phyloP scores from a whole-genome alignment of 2,329 filamentous ascomycete species.

The Dactylella cylindrospora region DNA sequence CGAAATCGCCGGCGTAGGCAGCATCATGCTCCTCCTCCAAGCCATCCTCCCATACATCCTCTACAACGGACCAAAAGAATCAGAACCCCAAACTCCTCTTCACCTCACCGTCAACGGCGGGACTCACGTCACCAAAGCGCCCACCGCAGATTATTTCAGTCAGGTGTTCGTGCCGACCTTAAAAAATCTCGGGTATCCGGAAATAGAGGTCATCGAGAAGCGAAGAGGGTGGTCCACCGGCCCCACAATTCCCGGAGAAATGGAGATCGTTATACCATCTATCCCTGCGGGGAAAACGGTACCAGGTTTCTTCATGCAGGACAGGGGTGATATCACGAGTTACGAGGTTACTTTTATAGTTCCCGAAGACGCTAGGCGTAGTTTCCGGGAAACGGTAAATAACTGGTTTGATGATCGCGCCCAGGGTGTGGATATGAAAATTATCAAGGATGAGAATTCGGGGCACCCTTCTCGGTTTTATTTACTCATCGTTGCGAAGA shows the following conservation, averaged over 20 bases:
- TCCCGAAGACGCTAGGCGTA: constrained; percentile 51
- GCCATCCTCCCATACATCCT: constrained; percentile 63
- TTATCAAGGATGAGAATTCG: constrained; percentile 59
- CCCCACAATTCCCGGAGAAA: constrained; percentile 52
- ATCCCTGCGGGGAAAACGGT: constrained; percentile 53
- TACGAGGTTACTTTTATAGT: constrained; percentile 60
- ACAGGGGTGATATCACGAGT: constrained; percentile 52
- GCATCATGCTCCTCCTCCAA: constrained; percentile 62
- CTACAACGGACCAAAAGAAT: constrained; percentile 48
- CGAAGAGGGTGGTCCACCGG: constrained; percentile 60
- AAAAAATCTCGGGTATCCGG: constrained; percentile 49
- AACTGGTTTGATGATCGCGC: constrained; percentile 24
- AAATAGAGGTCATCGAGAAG: constrained; percentile 49
- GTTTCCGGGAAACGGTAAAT: constrained; percentile 24
- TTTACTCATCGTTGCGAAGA: constrained; percentile 61
- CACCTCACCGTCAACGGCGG: constrained; percentile 61
- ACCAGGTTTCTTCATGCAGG: constrained; percentile 50
- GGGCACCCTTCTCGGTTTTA: constrained; percentile 59
- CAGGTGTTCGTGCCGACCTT: constrained; percentile 63
- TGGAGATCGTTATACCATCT: constrained; percentile 57
- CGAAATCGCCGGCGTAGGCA: constrained; percentile 59
- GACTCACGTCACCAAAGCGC: constrained; percentile 62
- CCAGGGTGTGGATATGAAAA: constrained; percentile 52
- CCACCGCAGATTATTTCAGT: constrained; percentile 65
- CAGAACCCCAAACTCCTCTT: constrained; percentile 51